Percentiles rank a stretch among this genome's conserved stretches.
These are phyloP conservation scores for Eimeria praecox DNA, from an alignment of 169 alveolate species.

Conservation along the genomic window DNA sequence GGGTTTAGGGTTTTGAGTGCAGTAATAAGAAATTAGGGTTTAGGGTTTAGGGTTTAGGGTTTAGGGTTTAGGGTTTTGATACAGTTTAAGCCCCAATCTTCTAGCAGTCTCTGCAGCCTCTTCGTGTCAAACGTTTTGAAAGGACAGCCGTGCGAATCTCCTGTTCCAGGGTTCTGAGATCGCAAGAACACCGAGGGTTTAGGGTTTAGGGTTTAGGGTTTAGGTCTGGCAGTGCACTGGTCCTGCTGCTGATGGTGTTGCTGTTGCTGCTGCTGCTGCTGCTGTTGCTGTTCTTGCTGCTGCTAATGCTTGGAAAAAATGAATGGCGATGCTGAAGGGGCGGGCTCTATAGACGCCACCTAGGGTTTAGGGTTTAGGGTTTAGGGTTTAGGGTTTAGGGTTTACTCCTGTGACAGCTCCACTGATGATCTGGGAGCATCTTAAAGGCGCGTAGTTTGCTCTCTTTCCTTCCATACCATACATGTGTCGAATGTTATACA, in stretches of 20 bases:
- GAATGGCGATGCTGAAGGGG: not conserved
- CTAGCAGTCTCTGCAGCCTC: constrained; percentile 82
- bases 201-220: not conserved
- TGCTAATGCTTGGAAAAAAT: not conserved
- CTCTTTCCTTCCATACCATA: constrained; percentile 97
- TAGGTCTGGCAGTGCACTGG: not conserved
- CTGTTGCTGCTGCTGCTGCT: no score
- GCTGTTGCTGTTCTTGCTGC: not conserved
- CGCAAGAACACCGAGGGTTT: not conserved
- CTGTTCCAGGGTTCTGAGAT: constrained; percentile 89
- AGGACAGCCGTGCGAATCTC: constrained; percentile 97
- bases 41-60: not conserved
- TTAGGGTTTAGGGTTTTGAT: not conserved
- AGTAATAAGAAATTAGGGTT: no score
- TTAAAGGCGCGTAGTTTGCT: constrained; percentile 93
- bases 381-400: constrained; percentile 3
- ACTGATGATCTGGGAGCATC: constrained; percentile 93
- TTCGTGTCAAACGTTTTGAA: constrained; percentile 89
- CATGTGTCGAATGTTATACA: constrained; percentile 95
- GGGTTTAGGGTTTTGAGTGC: not conserved
- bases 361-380: not conserved
- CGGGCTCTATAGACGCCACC: not conserved
- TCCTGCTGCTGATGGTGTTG: no score
- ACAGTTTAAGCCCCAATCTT: constrained; percentile 62
- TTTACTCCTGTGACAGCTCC: constrained; percentile 75